Conservation (phyloP, 768 basidiomycete species). For the Lactifluus subvellereus region DNA sequence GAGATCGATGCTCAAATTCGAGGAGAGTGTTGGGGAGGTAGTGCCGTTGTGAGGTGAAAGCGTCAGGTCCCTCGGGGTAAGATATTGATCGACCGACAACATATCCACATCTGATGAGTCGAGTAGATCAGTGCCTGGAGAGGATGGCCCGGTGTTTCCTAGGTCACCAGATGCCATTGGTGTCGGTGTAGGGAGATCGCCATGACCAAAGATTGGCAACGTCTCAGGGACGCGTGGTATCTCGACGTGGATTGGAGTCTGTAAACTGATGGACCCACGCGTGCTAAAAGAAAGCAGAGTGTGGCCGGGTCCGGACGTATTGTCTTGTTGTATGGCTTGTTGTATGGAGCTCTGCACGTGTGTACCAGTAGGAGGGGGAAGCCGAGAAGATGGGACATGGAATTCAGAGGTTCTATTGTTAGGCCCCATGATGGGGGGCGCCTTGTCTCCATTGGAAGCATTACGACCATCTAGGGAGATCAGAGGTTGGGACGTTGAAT, state of each 20-base stretch:
- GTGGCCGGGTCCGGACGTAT: background rate
- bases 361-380: background rate
- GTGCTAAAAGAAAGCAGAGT: background rate
- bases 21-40: slow-evolving; percentile 12
- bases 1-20: slow-evolving; percentile 10
- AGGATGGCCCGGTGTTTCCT: background rate
- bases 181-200: background rate
- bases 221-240: background rate
- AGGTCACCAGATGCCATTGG: background rate
- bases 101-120: slow-evolving; percentile 1
- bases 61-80: background rate
- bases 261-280: background rate
- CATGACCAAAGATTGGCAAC: background rate
- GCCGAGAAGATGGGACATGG: background rate
- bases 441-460: background rate
- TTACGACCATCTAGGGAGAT: background rate
- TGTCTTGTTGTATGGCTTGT: background rate
- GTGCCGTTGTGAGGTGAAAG: background rate
- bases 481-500: background rate
- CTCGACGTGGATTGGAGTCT: background rate
- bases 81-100: slow-evolving; percentile 2
- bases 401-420: background rate
- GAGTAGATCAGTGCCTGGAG: background rate
- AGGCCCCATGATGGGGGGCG: background rate
- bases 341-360: background rate